A percentile compares a stretch with the other conserved stretches of the same genome.
These are phyloP conservation scores for Nymphaea colorata DNA, from an alignment of 164 flowering plant genomes.

Conservation along the genomic window DNA sequence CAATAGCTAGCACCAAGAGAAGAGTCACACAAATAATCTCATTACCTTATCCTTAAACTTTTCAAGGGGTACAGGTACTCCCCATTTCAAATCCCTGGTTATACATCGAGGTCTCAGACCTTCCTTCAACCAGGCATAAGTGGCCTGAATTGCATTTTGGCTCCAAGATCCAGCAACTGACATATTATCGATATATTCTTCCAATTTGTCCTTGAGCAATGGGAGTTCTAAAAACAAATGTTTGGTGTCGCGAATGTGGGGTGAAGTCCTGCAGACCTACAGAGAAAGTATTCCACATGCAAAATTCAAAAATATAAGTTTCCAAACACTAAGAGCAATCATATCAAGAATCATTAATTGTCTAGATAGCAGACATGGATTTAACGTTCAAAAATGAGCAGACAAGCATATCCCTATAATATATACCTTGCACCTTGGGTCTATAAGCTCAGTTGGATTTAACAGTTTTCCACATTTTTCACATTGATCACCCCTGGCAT, in stretches of 20 bases:
- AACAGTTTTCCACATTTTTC: slow-evolving; percentile 77
- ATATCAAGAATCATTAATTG: too few relatives aligned
- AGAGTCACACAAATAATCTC: neutral
- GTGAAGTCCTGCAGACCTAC: slow-evolving; percentile 56
- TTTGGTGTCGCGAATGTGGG: slow-evolving; percentile 62
- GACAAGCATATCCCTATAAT: neutral
- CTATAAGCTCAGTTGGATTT: slow-evolving; percentile 75
- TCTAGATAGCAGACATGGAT: too few relatives aligned
- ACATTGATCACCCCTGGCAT: slow-evolving; percentile 95
- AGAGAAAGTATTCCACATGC: neutral
- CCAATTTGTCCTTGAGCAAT: slow-evolving; percentile 47
- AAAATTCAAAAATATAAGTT: neutral
- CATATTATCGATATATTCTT: slow-evolving; percentile 48
- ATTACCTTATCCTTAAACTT: slow-evolving; percentile 67
- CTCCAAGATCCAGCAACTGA: slow-evolving; percentile 86
- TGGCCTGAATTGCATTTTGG: slow-evolving; percentile 83
- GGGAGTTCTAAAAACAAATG: slow-evolving; percentile 95
- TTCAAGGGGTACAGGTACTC: slow-evolving; percentile 93
- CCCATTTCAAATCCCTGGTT: slow-evolving; percentile 95
- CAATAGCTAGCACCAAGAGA: too few relatives aligned
- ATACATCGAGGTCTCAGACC: slow-evolving; percentile 75
- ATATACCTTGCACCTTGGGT: slow-evolving; percentile 85
- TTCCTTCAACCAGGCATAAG: slow-evolving; percentile 83
- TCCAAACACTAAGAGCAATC: too few relatives aligned
- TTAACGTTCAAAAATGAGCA: too few relatives aligned